phyloP scores from a whole-genome alignment of 768 basidiomycete species.

The Pleurotus sapidus region DNA sequence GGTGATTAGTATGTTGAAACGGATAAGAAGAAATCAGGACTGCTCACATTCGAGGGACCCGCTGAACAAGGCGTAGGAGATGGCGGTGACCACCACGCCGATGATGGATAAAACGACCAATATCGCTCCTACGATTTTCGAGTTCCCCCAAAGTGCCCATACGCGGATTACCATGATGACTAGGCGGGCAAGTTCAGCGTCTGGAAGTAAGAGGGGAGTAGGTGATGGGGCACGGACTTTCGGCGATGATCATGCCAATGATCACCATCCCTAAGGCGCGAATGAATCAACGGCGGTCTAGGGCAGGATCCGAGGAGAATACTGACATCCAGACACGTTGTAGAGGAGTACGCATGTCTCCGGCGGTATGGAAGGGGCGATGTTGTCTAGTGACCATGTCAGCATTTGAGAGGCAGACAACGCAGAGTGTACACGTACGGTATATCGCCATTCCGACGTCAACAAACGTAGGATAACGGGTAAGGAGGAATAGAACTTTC shows the following conservation, averaged over 20 bases:
- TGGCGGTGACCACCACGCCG: background rate
- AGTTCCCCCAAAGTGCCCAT: conserved; percentile 3
- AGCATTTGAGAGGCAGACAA: background rate
- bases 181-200: background rate
- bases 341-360: conserved; percentile 3
- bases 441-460: conserved; percentile 1
- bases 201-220: background rate
- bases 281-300: no score
- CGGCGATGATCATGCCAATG: conserved; percentile 2
- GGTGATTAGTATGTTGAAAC: background rate
- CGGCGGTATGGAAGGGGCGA: background rate
- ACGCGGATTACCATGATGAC: conserved; percentile 9
- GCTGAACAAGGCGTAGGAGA: background rate
- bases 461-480: conserved; percentile 5
- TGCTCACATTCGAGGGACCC: background rate
- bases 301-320: background rate
- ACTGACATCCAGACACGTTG: conserved; percentile 4
- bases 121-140: background rate
- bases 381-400: background rate
- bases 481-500: conserved; percentile 5
- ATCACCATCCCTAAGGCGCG: conserved; percentile 1
- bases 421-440: background rate
- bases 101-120: background rate
- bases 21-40: background rate
- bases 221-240: background rate